Conservation (phyloP, 257 asterid genomes). For the Haberlea rhodopensis region DNA sequence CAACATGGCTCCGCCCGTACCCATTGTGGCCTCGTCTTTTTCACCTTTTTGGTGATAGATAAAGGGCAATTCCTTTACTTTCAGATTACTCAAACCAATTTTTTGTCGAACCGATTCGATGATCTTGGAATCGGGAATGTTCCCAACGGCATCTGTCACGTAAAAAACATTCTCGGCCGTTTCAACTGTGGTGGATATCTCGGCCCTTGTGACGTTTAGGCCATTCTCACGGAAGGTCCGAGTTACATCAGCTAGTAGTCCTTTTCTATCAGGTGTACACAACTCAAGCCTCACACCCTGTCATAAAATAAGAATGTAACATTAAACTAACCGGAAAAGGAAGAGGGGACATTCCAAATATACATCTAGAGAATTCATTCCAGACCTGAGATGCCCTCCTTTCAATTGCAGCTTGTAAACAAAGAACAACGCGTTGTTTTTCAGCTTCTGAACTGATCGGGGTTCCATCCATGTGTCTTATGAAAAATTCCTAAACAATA, state of each 20-base stretch:
- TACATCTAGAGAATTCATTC: slow-evolving; percentile 6
- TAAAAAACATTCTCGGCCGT: slow-evolving; percentile 62
- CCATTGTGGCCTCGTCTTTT: slow-evolving; percentile 37
- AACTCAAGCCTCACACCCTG: slow-evolving; percentile 97
- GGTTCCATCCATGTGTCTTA: slow-evolving; percentile 71
- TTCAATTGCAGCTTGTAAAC: slow-evolving; percentile 71
- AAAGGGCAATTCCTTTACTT: slow-evolving; percentile 70
- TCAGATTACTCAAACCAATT: slow-evolving; percentile 64
- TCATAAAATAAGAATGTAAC: slow-evolving; percentile 12
- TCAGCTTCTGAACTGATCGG: slow-evolving; percentile 84
- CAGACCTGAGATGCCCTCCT: slow-evolving; percentile 79
- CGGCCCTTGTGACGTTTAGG: slow-evolving; percentile 74
- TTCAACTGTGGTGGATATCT: slow-evolving; percentile 64
- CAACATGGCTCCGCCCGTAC: slow-evolving; percentile 73
- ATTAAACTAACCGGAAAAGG: slow-evolving; percentile 1
- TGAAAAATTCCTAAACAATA: slow-evolving; percentile 78
- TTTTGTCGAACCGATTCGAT: slow-evolving; percentile 63
- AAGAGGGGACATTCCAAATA: slow-evolving; percentile 3
- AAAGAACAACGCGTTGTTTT: slow-evolving; percentile 75
- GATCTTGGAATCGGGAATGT: slow-evolving; percentile 51
- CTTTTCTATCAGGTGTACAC: slow-evolving; percentile 52
- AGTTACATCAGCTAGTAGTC: slow-evolving; percentile 78
- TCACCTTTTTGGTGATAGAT: slow-evolving; percentile 48
- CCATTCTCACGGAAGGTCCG: slow-evolving; percentile 92
- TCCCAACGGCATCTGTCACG: slow-evolving; percentile 73